Evolutionary conservation across 2,329 filamentous ascomycete genomes (phyloP).

Genomic region (Hypoxylon sp.): DNA sequence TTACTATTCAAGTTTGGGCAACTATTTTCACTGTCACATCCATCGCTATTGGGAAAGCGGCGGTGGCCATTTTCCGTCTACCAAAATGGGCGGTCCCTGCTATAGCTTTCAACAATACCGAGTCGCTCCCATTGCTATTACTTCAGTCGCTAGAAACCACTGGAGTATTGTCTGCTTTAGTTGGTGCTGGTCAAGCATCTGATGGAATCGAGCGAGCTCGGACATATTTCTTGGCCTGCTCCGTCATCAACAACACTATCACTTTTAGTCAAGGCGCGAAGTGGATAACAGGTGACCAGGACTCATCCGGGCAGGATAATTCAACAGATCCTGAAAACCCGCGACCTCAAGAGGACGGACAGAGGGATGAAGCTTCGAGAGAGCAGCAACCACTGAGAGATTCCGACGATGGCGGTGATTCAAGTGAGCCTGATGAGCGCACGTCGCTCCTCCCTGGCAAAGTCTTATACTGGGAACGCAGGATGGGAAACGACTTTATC

Average conservation of each 20-base stretch:
- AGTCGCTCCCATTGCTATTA: slow-evolving; percentile 52
- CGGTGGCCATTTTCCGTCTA: slow-evolving; percentile 44
- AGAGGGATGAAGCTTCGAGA: slow-evolving; percentile 2
- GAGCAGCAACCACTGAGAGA: slow-evolving; percentile 1
- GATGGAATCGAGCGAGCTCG: slow-evolving; percentile 66
- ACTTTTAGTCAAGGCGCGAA: slow-evolving; percentile 69
- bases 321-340: slow-evolving; percentile 35
- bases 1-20: slow-evolving; percentile 48
- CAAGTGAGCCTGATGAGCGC: slow-evolving; percentile 32
- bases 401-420: slow-evolving; percentile 21
- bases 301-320: slow-evolving; percentile 47
- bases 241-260: slow-evolving; percentile 68
- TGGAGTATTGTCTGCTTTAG: slow-evolving; percentile 63
- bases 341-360: slow-evolving; percentile 10
- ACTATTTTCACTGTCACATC: slow-evolving; percentile 48
- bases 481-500: slow-evolving; percentile 22
- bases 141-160: slow-evolving; percentile 63
- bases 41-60: slow-evolving; percentile 44
- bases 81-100: slow-evolving; percentile 50
- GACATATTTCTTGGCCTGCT: slow-evolving; percentile 71
- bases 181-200: slow-evolving; percentile 57
- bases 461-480: slow-evolving; percentile 50
- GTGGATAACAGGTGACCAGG: slow-evolving; percentile 42
- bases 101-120: slow-evolving; percentile 54
- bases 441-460: slow-evolving; percentile 44